phyloP scores from a whole-genome alignment of 768 basidiomycete species.

The Psilocybe subaeruginosa region DNA sequence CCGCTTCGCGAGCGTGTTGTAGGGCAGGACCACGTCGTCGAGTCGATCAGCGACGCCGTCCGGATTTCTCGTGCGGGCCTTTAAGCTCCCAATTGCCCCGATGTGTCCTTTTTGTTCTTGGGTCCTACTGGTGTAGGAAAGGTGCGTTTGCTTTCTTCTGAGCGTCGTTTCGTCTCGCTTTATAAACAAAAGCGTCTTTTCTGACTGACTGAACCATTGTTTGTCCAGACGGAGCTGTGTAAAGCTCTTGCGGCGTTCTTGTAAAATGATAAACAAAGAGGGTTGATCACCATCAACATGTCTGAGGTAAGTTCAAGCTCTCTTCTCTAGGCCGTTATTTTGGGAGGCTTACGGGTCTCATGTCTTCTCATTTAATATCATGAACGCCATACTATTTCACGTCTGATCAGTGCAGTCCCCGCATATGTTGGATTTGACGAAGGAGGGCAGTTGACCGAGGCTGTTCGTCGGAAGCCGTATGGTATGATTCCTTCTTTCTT shows the following conservation, averaged over 20 bases:
- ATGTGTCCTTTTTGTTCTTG: conserved; percentile 91
- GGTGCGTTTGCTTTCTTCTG: conserved; percentile 33
- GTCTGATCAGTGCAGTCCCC: conserved; percentile 90
- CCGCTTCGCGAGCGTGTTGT: conserved; percentile 74
- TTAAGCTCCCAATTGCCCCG: conserved; percentile 87
- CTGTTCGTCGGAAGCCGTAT: conserved; percentile 88
- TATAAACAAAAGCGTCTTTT: neutral
- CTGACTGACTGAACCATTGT: neutral
- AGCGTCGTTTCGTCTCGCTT: neutral
- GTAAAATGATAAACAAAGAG: conserved; percentile 87
- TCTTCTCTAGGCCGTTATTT: neutral
- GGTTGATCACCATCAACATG: conserved; percentile 92
- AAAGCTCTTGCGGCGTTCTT: conserved; percentile 89
- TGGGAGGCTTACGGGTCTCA: neutral
- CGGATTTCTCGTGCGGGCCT: conserved; percentile 93
- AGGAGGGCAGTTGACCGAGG: conserved; percentile 89
- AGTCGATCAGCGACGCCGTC: conserved; percentile 87
- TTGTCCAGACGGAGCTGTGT: conserved; percentile 76
- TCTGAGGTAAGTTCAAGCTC: conserved; percentile 55
- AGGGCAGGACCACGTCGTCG: conserved; percentile 87
- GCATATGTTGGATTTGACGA: conserved; percentile 94
- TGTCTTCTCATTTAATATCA: conserved; percentile 59
- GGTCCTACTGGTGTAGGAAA: conserved; percentile 91
- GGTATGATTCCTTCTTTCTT: conserved; percentile 39
- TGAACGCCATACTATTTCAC: conserved; percentile 88